Evolutionary conservation across 371 early-diverging fungal species (phyloP).

Genomic region (Funneliformis caledonium): DNA sequence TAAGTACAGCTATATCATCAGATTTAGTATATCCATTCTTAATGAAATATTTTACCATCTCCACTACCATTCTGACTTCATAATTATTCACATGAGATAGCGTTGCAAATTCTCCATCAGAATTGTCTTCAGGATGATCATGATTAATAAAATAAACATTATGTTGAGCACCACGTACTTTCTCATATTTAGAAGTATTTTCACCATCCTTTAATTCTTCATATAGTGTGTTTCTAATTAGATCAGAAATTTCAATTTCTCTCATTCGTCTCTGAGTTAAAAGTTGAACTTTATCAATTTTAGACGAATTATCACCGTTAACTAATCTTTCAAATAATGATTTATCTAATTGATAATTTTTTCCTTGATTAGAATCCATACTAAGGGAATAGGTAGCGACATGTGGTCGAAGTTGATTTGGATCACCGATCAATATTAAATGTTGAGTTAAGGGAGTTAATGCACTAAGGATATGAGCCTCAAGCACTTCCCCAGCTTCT

Average conservation of each 20-base stretch:
- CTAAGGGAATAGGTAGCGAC: constrained; percentile 47
- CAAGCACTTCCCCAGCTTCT: constrained; percentile 80
- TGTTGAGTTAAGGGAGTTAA: not conserved
- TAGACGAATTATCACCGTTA: constrained; percentile 46
- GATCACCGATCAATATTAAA: constrained; percentile 50
- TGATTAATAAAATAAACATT: constrained; percentile 57
- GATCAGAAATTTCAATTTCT: constrained; percentile 62
- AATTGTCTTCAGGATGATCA: constrained; percentile 47
- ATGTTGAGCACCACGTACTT: constrained; percentile 50
- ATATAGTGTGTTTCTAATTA: constrained; percentile 53
- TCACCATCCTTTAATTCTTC: constrained; percentile 47
- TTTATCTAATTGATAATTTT: constrained; percentile 57
- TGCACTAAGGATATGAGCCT: constrained; percentile 43
- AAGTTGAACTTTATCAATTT: constrained; percentile 51
- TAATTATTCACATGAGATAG: constrained; percentile 52
- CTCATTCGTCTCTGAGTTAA: constrained; percentile 76
- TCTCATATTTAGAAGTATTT: constrained; percentile 43
- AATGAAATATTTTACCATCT: constrained; percentile 54
- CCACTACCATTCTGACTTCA: constrained; percentile 53
- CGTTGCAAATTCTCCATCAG: constrained; percentile 42
- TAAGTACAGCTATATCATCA: constrained; percentile 60
- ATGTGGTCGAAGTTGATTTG: constrained; percentile 66
- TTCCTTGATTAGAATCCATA: constrained; percentile 44
- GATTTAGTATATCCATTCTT: constrained; percentile 58
- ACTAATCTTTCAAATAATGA: constrained; percentile 75